Evolutionary conservation across 139 green algal genomes (phyloP).

Genomic region (Eudorina sp.): DNA sequence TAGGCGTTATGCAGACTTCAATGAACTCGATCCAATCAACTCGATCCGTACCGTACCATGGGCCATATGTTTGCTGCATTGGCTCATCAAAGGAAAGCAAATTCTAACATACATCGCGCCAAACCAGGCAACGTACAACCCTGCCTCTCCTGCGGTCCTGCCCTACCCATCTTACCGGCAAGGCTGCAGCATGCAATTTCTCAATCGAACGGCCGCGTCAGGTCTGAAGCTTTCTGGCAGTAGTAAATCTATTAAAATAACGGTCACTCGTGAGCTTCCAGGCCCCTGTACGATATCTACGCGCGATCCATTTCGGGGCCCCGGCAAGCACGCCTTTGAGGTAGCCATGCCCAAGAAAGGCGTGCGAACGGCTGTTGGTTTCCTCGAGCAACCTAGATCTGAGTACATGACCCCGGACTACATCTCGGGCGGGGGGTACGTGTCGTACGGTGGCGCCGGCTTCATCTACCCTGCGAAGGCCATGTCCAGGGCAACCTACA

Average conservation of each 20-base stretch:
- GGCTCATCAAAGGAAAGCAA: too few relatives aligned
- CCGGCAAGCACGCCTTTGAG: constrained; percentile 44
- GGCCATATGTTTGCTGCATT: too few relatives aligned
- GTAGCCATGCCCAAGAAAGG: constrained; percentile 49
- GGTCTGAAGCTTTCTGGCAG: not conserved
- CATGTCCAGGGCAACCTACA: constrained; percentile 38
- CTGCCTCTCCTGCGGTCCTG: too few relatives aligned
- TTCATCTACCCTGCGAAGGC: constrained; percentile 53
- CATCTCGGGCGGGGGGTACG: not conserved
- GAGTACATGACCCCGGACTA: constrained; percentile 53
- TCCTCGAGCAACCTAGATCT: not conserved
- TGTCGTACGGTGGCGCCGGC: constrained; percentile 47
- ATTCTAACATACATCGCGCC: too few relatives aligned
- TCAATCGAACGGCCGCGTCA: not conserved
- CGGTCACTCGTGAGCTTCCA: not conserved
- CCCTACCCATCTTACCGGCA: not conserved
- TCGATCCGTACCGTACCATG: too few relatives aligned
- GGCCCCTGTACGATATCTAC: constrained; percentile 25
- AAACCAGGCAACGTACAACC: too few relatives aligned
- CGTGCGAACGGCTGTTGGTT: constrained; percentile 44
- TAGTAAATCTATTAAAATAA: not conserved
- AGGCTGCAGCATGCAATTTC: not conserved
- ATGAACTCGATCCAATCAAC: too few relatives aligned
- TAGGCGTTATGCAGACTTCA: too few relatives aligned
- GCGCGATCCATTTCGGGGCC: not conserved